These are phyloP conservation scores for Eremothecium sinecaudum DNA, from an alignment of 1,139 yeast species.

Conservation along the genomic window DNA sequence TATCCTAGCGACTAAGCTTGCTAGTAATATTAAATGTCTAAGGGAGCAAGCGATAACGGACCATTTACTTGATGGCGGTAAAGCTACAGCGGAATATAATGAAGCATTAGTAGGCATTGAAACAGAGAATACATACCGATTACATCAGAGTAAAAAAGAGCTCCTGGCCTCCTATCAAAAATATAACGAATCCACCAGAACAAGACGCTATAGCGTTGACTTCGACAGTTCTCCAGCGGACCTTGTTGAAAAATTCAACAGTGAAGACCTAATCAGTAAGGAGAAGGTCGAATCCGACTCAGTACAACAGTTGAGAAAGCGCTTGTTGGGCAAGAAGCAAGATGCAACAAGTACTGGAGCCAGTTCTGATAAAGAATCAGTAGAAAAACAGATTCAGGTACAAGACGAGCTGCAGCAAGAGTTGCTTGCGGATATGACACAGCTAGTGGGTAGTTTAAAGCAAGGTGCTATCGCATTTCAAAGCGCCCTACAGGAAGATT, in stretches of 20 bases:
- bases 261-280: slow-evolving; percentile 2
- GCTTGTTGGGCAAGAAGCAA: slow-evolving; percentile 25
- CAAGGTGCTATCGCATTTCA: slow-evolving; percentile 35
- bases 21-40: slow-evolving; percentile 12
- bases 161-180: slow-evolving; percentile 6
- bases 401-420: slow-evolving; percentile 33
- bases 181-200: slow-evolving; percentile 4
- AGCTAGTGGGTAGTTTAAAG: slow-evolving; percentile 30
- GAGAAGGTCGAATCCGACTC: slow-evolving; percentile 20
- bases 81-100: slow-evolving; percentile 8
- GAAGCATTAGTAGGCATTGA: slow-evolving; percentile 9
- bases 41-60: slow-evolving; percentile 9
- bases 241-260: slow-evolving; percentile 3
- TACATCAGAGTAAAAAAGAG: slow-evolving; percentile 6
- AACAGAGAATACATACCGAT: slow-evolving; percentile 8
- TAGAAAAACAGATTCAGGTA: slow-evolving; percentile 31
- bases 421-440: slow-evolving; percentile 32
- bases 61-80: slow-evolving; percentile 1
- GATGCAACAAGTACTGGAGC: slow-evolving; percentile 11
- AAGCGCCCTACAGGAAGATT: slow-evolving; percentile 32
- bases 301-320: slow-evolving; percentile 25
- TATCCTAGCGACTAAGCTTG: slow-evolving; percentile 15
- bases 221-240: slow-evolving; percentile 15
- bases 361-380: slow-evolving; percentile 10
- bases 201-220: slow-evolving; percentile 24